Evolutionary conservation across 2,329 filamentous ascomycete species (phyloP).

Genomic region (Ophiocordyceps camponoti-floridani): DNA sequence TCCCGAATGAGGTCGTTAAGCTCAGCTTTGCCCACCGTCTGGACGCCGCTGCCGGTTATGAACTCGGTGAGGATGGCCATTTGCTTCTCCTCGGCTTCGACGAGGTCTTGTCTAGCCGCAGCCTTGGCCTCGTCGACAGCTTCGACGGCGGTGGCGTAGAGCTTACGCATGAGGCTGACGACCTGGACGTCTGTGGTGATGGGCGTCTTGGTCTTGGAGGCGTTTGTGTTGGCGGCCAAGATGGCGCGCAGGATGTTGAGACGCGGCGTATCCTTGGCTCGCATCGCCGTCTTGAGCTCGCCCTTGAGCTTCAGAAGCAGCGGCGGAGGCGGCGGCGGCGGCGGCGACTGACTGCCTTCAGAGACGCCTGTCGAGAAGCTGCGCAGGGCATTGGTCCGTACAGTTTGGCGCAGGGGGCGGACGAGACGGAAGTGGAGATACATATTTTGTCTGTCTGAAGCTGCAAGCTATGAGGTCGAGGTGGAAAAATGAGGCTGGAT

Average conservation of each 20-base stretch:
- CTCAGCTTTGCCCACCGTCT: constrained; percentile 39
- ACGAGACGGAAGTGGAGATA: neutral
- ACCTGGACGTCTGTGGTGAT: constrained; percentile 53
- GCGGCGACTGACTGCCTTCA: constrained; percentile 11
- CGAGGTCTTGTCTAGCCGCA: constrained; percentile 49
- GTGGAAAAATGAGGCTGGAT: too few species aligned
- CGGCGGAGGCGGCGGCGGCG: constrained; percentile 7
- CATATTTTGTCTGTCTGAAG: neutral
- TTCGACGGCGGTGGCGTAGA: constrained; percentile 36
- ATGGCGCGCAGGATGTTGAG: constrained; percentile 52
- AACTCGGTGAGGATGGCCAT: constrained; percentile 49
- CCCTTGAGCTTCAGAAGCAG: constrained; percentile 34
- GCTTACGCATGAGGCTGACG: constrained; percentile 47
- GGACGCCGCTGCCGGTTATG: constrained; percentile 36
- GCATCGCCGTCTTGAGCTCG: constrained; percentile 50
- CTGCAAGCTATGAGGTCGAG: too few species aligned
- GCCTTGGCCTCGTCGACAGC: constrained; percentile 44
- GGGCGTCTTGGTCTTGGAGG: constrained; percentile 54
- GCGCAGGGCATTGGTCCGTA: neutral
- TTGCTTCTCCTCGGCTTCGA: constrained; percentile 51
- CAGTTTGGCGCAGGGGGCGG: neutral
- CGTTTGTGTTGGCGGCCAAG: constrained; percentile 54
- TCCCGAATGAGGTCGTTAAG: constrained; percentile 33
- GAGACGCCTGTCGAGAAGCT: neutral
- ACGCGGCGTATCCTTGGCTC: constrained; percentile 42